Evolutionary conservation across 805 yeast genomes (phyloP).

Genomic region (Maudiozyma serrabonitensis): DNA sequence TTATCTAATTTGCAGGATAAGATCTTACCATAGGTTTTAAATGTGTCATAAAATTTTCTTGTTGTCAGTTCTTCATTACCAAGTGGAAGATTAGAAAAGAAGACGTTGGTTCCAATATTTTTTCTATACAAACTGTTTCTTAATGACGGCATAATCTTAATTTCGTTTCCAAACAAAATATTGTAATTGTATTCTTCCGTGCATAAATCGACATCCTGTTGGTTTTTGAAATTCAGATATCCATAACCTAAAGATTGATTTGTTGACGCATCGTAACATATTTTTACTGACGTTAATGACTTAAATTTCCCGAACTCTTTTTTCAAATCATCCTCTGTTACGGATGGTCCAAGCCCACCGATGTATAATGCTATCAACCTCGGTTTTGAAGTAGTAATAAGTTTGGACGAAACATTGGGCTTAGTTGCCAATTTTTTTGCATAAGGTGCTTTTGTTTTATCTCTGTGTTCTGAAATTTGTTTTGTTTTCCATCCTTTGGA

Average conservation of each 20-base stretch:
- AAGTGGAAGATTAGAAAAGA: constrained; percentile 39
- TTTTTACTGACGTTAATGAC: constrained; percentile 47
- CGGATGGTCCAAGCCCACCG: constrained; percentile 47
- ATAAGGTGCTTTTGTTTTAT: neutral
- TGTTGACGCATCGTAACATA: constrained; percentile 45
- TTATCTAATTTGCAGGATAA: constrained; percentile 35
- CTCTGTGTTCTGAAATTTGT: neutral
- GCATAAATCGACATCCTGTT: constrained; percentile 45
- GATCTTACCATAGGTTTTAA: constrained; percentile 39
- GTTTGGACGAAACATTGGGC: too few species aligned
- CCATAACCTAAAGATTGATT: constrained; percentile 63
- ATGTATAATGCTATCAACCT: constrained; percentile 39
- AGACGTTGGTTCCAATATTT: constrained; percentile 44
- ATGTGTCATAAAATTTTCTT: constrained; percentile 40
- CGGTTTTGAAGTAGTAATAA: neutral
- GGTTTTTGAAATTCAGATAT: constrained; percentile 49
- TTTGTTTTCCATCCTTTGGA: neutral
- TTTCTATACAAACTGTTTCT: constrained; percentile 36
- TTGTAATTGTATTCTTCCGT: constrained; percentile 48
- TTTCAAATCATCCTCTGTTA: constrained; percentile 41
- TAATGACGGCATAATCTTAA: constrained; percentile 48
- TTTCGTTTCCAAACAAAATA: constrained; percentile 33
- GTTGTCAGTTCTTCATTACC: constrained; percentile 31
- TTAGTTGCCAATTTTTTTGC: too few species aligned
- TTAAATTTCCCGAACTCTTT: constrained; percentile 35